phyloP scores from a whole-genome alignment of 225 moss, liverwort and hornwort species.

The Bryum argenteum region DNA sequence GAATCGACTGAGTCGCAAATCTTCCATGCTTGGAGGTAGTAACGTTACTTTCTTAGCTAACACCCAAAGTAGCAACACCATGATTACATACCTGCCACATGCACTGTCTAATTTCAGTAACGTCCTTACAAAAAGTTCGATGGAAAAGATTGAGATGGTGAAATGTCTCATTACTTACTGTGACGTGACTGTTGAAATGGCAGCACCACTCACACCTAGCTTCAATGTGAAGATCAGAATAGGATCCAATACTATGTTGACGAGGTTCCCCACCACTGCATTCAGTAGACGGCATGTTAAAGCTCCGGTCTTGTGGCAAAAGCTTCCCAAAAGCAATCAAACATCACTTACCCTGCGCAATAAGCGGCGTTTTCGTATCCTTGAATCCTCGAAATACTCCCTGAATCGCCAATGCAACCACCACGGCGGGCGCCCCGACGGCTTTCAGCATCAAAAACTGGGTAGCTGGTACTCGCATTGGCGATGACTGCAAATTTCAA shows the following conservation, averaged over 20 bases:
- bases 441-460: slow-evolving; percentile 82
- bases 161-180: slow-evolving; percentile 65
- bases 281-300: slow-evolving; percentile 2
- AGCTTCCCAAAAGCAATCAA: background rate
- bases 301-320: background rate
- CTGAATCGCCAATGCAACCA: slow-evolving; percentile 83
- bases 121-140: background rate
- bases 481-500: slow-evolving; percentile 55
- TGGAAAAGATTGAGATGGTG: background rate
- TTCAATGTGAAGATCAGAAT: slow-evolving; percentile 75
- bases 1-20: slow-evolving; percentile 72
- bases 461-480: slow-evolving; percentile 73
- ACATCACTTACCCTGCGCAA: slow-evolving; percentile 60
- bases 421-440: slow-evolving; percentile 89
- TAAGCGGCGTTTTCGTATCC: slow-evolving; percentile 91
- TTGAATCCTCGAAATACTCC: slow-evolving; percentile 97
- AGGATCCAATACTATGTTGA: slow-evolving; percentile 81
- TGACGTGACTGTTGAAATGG: slow-evolving; percentile 79
- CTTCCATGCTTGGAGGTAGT: slow-evolving; percentile 67
- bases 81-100: slow-evolving; percentile 77
- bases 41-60: slow-evolving; percentile 68
- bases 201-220: slow-evolving; percentile 86
- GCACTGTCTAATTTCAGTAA: slow-evolving; percentile 7
- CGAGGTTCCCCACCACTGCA: slow-evolving; percentile 85
- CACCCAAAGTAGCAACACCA: slow-evolving; percentile 68